Evolutionary conservation across 345 rosid genomes (phyloP), one percentile per base, ranked within the genome.

Genomic region (Turnera subulata): DNA sequence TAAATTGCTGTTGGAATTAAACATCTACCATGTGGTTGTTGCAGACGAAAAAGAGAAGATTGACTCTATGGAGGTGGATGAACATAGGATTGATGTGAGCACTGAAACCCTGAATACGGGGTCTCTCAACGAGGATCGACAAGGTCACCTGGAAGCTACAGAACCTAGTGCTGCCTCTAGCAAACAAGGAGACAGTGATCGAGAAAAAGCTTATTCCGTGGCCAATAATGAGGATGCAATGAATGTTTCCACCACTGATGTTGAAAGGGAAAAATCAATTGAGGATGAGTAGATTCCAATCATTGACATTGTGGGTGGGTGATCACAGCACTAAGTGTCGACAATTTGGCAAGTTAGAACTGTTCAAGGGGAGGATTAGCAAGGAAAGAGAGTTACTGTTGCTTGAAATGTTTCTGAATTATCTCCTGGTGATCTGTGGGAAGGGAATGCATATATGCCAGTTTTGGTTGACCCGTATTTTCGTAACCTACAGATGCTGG

Each of bases 31-130:
- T 29, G 8, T 8, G 35, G 8, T 3, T 29, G 35, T 29, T 29
- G 35, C 35, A 29, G 35, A 29, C 35, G 8, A 29, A 29, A 29
- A 26, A 16, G 24, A 64, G 50, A 50, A 43, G 23, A 67, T 59
- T 63, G 61, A 70, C 49, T 40, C 52, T 4, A 60, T 16, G 40
- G 52, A 71, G 47, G 83, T 65, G 52, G 56, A 45, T 40, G 40
- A 60, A 20, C 52, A n/a, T 40, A 64, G 69, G 25, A 44, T 3
- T n/a, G 33, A 29, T 21, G 51, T 49, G 24, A 35, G 50, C 49
- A 13, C 68, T 11, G 60, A 63, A 46, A 53, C 29, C 19, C 9
- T 26, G 2, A 62, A 50, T 54, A 64, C 38, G 11, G 45, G 53
- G 37, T 39, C 47, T 10, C 18, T 22, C 23, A 49, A 23, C 2